Conservation (phyloP, 805 yeast species). For the Hanseniaspora nectarophila region DNA sequence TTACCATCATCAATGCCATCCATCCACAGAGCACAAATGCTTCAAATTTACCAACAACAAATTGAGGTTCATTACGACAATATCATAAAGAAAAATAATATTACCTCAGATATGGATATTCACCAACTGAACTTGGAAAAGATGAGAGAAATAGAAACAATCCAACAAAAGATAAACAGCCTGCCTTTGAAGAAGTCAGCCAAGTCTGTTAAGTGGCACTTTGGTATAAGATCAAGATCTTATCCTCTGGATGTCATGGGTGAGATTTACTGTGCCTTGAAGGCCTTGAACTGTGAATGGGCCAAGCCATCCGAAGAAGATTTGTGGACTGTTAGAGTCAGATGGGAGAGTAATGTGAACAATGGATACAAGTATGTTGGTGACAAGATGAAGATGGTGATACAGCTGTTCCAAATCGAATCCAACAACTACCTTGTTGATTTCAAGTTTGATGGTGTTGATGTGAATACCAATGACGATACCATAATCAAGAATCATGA, state of each 20-base stretch:
- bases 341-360: slow-evolving; percentile 43
- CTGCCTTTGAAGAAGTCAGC: slow-evolving; percentile 45
- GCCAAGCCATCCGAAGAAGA: slow-evolving; percentile 89
- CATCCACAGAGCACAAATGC: slow-evolving; percentile 86
- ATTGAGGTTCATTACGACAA: slow-evolving; percentile 10
- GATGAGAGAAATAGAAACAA: slow-evolving; percentile 10
- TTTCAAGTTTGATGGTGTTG: slow-evolving; percentile 98
- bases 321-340: slow-evolving; percentile 86
- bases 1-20: slow-evolving; percentile 90
- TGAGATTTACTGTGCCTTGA: slow-evolving; percentile 87
- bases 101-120: slow-evolving; percentile 22
- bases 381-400: slow-evolving; percentile 91
- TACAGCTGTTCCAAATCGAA: slow-evolving; percentile 88
- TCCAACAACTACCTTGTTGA: slow-evolving; percentile 93
- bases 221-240: slow-evolving; percentile 89
- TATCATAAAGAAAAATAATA: slow-evolving; percentile 20
- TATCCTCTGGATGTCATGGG: slow-evolving; percentile 98
- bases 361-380: slow-evolving; percentile 45
- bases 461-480: slow-evolving; percentile 34
- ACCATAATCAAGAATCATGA: slow-evolving; percentile 21
- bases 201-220: slow-evolving; percentile 87
- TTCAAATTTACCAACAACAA: slow-evolving; percentile 25
- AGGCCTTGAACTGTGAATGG: slow-evolving; percentile 95
- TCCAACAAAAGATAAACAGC: slow-evolving; percentile 11
- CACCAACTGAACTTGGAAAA: slow-evolving; percentile 42